Evolutionary conservation across 75 land plant species (phyloP), one percentile per base, ranked within the genome.

Genomic region (Pinus albicaulis): DNA sequence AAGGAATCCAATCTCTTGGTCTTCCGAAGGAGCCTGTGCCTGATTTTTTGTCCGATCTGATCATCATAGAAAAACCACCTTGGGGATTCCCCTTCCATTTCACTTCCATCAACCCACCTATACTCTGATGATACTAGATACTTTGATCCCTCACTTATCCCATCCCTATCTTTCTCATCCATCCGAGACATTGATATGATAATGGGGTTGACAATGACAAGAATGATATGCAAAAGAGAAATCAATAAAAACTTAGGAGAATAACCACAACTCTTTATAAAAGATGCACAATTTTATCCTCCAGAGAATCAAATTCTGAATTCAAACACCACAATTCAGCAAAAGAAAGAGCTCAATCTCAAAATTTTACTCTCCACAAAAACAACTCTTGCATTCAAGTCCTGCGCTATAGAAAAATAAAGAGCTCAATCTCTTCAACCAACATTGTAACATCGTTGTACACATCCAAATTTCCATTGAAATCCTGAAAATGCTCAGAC

Each of bases 71-170:
- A 5, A 14, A 77, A 83, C 90, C 88, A 86, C 14, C 83, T 76
- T 14, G 75, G 80, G 15, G 82, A 78, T 3, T 88, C 88, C 11
- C 85, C 82, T 28, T 86, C 91, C 71, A 91, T 85, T 55, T 91
- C 93, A 77, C 91, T 88, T 12, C 93, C 93, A 82, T 91, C 93
- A 19, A 91, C 93, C 93, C 90, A 91, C 71, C 86, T 75, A 12
- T 76, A 77, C 25, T 81, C 86, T 13, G 28, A 36, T 38, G 22
- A 6, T 11, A 66, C 6, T 13, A 66, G 22, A 0, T 48, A n/a
- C 44, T 7, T 38, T 38, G 23, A 36, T 22, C 10, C 58, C 69
- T 26, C 76, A 56, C n/a, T 17, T 19, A 26, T 7, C 65, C 57
- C 57, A 70, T 6, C 70, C 76, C 20, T 64, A 72, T 61, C 62